Percentiles rank a stretch among this genome's conserved stretches.
These are phyloP conservation scores for Scedosporium apiospermum DNA, from an alignment of 2,329 filamentous ascomycete species.

Conservation along the genomic window DNA sequence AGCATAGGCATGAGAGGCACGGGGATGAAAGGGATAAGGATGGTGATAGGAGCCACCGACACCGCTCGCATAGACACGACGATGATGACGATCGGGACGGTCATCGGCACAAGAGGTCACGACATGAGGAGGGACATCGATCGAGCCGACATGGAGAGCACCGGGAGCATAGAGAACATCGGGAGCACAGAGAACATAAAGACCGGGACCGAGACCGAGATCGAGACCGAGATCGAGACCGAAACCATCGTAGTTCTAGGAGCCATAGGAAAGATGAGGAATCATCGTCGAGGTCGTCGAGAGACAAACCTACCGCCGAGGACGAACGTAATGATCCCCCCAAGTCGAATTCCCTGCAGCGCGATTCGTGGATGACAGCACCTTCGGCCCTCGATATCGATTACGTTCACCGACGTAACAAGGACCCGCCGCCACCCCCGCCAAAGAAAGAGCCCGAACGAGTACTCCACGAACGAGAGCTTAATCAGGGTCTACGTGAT, in stretches of 20 bases:
- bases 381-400: constrained; percentile 77
- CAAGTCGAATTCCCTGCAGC: constrained; percentile 34
- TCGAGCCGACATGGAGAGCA: constrained; percentile 1
- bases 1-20: constrained; percentile 10
- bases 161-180: constrained; percentile 8
- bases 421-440: constrained; percentile 43
- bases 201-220: constrained; percentile 13
- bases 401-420: constrained; percentile 58
- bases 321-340: constrained; percentile 11
- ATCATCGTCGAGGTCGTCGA: constrained; percentile 24
- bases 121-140: not conserved
- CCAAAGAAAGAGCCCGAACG: constrained; percentile 54
- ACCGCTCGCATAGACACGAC: constrained; percentile 26
- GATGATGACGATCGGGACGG: constrained; percentile 25
- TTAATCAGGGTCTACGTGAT: constrained; percentile 59
- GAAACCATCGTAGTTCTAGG: constrained; percentile 24
- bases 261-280: constrained; percentile 18
- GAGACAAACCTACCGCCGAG: constrained; percentile 32
- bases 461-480: constrained; percentile 67
- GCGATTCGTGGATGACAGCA: constrained; percentile 93
- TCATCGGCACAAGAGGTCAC: constrained; percentile 12
- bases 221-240: constrained; percentile 15
- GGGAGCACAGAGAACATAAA: constrained; percentile 16
- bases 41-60: constrained; percentile 25
- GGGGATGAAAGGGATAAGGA: constrained; percentile 21